A percentile compares a stretch with the other conserved stretches of the same genome.
These are phyloP conservation scores for Coleophoma eucalyptorum DNA, from an alignment of 2,329 filamentous ascomycete species.

Conservation along the genomic window DNA sequence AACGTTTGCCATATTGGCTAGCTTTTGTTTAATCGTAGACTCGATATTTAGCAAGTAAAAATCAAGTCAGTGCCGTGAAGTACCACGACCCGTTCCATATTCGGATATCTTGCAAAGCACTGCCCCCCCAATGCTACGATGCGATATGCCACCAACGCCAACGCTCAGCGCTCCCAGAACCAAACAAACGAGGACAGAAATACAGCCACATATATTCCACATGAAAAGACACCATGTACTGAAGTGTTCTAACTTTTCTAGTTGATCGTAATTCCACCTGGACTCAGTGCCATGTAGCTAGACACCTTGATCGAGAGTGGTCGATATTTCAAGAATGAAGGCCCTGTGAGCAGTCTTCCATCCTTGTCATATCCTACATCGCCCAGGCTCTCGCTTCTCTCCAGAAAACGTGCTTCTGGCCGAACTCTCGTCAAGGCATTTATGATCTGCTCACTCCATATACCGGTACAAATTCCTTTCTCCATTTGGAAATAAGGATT, in stretches of 20 bases:
- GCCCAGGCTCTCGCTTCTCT: constrained; percentile 62
- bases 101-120: not conserved
- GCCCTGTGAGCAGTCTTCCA: constrained; percentile 35
- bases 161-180: not conserved
- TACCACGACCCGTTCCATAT: too few relatives aligned
- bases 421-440: constrained; percentile 54
- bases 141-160: constrained; percentile 1
- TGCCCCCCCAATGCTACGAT: not conserved
- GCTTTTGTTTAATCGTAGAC: too few relatives aligned
- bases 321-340: constrained; percentile 19
- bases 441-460: constrained; percentile 70
- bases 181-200: not conserved
- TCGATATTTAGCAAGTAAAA: too few relatives aligned
- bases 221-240: not conserved
- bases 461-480: constrained; percentile 58
- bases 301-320: constrained; percentile 25
- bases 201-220: not conserved
- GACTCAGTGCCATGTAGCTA: constrained; percentile 17
- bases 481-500: constrained; percentile 70
- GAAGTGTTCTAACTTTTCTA: not conserved
- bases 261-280: constrained; percentile 22
- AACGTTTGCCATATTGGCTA: too few relatives aligned
- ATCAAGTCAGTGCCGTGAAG: too few relatives aligned
- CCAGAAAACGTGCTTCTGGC: constrained; percentile 54
- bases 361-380: constrained; percentile 56